Conservation (phyloP, 306 rosid species). For the Acacia acuminata region DNA sequence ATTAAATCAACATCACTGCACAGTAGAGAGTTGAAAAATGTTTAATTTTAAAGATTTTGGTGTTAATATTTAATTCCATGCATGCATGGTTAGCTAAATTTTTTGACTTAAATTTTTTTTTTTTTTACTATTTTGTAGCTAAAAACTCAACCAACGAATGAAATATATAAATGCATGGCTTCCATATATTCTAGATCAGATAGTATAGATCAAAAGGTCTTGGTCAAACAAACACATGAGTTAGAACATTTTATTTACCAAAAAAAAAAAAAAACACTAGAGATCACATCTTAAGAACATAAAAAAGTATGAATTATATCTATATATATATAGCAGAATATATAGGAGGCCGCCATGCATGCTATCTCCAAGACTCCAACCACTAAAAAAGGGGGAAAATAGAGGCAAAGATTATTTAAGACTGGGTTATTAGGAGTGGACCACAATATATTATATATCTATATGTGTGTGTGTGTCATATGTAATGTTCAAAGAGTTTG, state of each 20-base stretch:
- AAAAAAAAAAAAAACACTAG: neutral
- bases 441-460: neutral
- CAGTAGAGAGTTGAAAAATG: neutral
- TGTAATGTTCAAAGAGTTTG: conserved; percentile 2
- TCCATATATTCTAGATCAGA: neutral
- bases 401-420: conserved; percentile 1
- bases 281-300: neutral
- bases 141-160: neutral
- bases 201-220: neutral
- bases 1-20: neutral
- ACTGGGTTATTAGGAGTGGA: neutral
- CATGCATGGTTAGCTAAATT: neutral
- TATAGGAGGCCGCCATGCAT: conserved; percentile 27
- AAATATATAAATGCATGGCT: neutral
- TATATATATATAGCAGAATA: neutral
- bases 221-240: neutral
- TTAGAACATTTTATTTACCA: neutral
- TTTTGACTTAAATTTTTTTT: no score
- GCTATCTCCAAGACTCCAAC: neutral
- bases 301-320: neutral
- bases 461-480: no score
- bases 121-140: neutral
- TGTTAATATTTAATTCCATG: neutral
- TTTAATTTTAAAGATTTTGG: neutral
- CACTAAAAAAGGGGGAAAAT: neutral